Base-by-base conservation (phyloP, 2,329 filamentous ascomycete species). In the Mycosphaerelloides madeirae region DNA sequence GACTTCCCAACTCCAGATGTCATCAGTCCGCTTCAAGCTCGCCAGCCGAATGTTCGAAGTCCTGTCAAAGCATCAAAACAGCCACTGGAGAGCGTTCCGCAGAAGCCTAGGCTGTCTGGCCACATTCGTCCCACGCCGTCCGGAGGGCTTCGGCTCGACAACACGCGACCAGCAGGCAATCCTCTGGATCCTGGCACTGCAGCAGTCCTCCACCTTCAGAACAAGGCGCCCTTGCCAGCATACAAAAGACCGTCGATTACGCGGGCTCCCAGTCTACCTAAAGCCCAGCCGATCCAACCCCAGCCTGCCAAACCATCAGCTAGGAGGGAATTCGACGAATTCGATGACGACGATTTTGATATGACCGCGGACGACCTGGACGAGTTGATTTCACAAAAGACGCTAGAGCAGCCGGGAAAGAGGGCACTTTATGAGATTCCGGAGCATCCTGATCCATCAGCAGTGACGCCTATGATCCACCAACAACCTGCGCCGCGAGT, bases 351-450 rank as follows among this genome's bases (percentile, higher is more conserved):
- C 22, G 52, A 49, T 29, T 68, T 72, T 38, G 70, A 74, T 42
- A 53, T 77, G 6, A 75, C 80, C 53, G 73, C 68, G 3, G 79
- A 77, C 46, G 77, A 80, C 56, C 62, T 83, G 39, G 75, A 81
- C 50, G 72, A 78, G 41, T 68, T 81, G 31, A 70, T 77, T 33
- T 78, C 77, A 7, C 60, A 61, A 20, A 41, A 43, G 13, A 55
- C 56, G n/a, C 33, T 48, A 12, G 38, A 56, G 14, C 44, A 58
- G 35, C 22, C n/a, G n/a, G n/a, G n/a, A n/a, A n/a, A n/a, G n/a
- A 43, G 49, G 38, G 43, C 50, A 14, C 63, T 77, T 39, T 79
- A 76, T 56, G 77, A 80, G 49, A 66, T 61, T 8, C 67, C 70
- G 31, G 47, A 60, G n/a, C 53, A 57, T 36, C 48, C 54, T 3